Evolutionary conservation across 2,329 filamentous ascomycete species (phyloP).

Genomic region (Colletotrichum ledebouriae): DNA sequence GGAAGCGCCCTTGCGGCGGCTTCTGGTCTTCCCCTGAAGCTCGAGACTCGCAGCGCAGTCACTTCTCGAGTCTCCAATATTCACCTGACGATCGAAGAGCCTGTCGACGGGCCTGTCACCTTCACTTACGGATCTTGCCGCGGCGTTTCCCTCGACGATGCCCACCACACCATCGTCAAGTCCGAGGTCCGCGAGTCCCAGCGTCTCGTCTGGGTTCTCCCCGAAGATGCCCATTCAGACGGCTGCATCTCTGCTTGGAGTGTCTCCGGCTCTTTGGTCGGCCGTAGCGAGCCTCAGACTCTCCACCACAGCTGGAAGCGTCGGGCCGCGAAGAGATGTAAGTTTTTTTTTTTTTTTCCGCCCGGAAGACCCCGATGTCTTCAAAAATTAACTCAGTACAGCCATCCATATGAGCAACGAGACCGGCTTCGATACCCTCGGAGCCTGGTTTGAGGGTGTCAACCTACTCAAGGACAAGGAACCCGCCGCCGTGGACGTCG

Average conservation of each 20-base stretch:
- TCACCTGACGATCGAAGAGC: conserved; percentile 46
- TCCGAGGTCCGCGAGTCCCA: conserved; percentile 42
- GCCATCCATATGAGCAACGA: conserved; percentile 63
- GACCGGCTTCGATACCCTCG: conserved; percentile 61
- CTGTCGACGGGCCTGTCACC: conserved; percentile 43
- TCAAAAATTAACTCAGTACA: conserved; percentile 44
- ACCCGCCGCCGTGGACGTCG: conserved; percentile 64
- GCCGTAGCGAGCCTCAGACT: conserved; percentile 52
- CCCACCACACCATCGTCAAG: conserved; percentile 44
- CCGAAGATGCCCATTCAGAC: conserved; percentile 44
- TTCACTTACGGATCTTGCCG: conserved; percentile 47
- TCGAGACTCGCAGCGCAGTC: conserved; percentile 52
- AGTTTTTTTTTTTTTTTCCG: not conserved
- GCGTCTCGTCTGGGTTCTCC: conserved; percentile 47
- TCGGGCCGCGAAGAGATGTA: conserved; percentile 41
- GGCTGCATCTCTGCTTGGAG: conserved; percentile 59
- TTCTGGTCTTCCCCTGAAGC: conserved; percentile 47
- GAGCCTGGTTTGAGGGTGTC: conserved; percentile 77
- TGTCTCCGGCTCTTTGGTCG: conserved; percentile 49
- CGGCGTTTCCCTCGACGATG: conserved; percentile 34
- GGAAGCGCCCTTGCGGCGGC: conserved; percentile 40
- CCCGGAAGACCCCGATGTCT: conserved; percentile 2
- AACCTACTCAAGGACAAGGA: conserved; percentile 68
- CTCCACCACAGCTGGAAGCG: conserved; percentile 48
- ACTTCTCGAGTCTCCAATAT: conserved; percentile 52